Base-by-base conservation (phyloP, 345 rosid genomes). In the Populus deltoides region DNA sequence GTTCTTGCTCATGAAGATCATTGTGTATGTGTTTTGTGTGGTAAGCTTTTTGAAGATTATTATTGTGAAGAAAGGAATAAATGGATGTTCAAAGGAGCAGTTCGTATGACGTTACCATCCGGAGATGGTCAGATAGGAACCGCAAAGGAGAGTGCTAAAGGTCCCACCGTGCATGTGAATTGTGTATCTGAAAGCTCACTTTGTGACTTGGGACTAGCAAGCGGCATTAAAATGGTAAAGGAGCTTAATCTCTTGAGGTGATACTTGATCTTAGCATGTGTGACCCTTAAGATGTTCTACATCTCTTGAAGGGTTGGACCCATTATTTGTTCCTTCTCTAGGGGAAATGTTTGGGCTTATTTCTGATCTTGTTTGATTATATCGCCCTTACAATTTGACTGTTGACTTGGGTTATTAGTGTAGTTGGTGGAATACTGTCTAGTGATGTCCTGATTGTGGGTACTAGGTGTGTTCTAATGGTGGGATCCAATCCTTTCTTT, bases 41-140 rank as follows among this genome's bases (percentile, higher is more conserved):
- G 98, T 45, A 93, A 91, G 81, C 77, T 93, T 70, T 96, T 96
- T 87, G 97, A 96, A 80, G 99, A 96, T 76, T 86, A 83, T 83
- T 96, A 86, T 81, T 75, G 88, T 85, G 86, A 73, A 41, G 90
- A 82, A 76, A 86, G 31, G 76, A 83, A 74, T 74, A 86, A 83
- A 78, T 96, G 99, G 98, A 89, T 93, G 97, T 93, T 93, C 82
- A 92, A 86, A 67, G 97, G 87, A 78, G 94, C 97, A 72, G 83
- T 88, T 27, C 84, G 79, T 86, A 73, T 93, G 87, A 79, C 81
- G 49, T 76, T 80, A 69, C 81, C 90, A 41, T 62, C 71, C 7
- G 79, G 62, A 57, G 78, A 79, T 33, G 61, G 53, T 75, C 76
- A 70, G 59, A 51, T 57, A 3, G 83, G 72, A 78, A 68, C 78